phyloP scores from a whole-genome alignment of 176 grass and related monocot species.

The Musa troglodytarum region DNA sequence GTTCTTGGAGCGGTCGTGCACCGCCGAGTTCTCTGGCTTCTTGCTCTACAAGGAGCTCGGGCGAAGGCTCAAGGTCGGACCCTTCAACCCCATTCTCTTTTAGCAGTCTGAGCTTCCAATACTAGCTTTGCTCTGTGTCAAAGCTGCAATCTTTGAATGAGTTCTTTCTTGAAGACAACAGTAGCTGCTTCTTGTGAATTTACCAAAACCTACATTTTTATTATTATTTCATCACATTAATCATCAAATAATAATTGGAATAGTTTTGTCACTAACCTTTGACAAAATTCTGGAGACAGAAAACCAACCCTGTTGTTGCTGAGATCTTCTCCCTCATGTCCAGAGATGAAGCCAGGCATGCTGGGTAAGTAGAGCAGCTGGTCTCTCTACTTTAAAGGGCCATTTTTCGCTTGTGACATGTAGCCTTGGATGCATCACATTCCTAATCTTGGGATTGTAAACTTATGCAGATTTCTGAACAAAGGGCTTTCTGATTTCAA shows the following conservation, averaged over 20 bases:
- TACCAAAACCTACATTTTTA: no score
- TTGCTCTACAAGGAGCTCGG: conserved; percentile 99
- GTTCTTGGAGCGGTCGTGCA: conserved; percentile 92
- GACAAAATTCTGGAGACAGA: conserved; percentile 33
- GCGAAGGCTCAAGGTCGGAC: conserved; percentile 68
- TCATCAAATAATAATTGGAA: no score
- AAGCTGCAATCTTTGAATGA: no score
- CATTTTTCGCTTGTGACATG: no score
- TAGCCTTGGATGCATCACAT: no score
- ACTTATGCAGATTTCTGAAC: conserved; percentile 70
- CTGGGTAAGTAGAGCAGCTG: conserved; percentile 47
- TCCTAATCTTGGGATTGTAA: neutral
- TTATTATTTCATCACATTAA: no score
- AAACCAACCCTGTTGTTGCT: conserved; percentile 94
- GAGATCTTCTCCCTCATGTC: conserved; percentile 99
- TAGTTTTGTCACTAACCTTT: neutral
- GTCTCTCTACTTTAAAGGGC: neutral
- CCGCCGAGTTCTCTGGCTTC: conserved; percentile 88
- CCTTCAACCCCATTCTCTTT: no score
- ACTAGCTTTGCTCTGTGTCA: no score
- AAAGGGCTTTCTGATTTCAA: conserved; percentile 96
- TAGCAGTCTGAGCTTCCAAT: no score
- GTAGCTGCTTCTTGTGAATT: no score
- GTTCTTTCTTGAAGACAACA: no score
- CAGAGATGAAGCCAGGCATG: conserved; percentile 94